phyloP scores from a whole-genome alignment of 1,139 yeast species.

The Ashbya aceris region DNA sequence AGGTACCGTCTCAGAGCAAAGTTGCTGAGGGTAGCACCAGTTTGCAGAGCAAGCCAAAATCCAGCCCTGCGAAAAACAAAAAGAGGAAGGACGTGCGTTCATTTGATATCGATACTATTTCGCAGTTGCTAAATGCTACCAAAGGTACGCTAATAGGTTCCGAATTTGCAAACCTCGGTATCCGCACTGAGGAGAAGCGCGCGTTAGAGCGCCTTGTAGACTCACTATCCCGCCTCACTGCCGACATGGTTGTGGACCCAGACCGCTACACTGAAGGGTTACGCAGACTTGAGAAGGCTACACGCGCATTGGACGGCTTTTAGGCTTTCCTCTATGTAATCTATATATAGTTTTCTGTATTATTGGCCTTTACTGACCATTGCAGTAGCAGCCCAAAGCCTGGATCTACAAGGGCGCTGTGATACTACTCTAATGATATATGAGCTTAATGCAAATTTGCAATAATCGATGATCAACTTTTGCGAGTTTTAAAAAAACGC shows the following conservation, averaged over 20 bases:
- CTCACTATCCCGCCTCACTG: slow-evolving; percentile 72
- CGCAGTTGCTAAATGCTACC: slow-evolving; percentile 50
- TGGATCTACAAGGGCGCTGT: too few species aligned
- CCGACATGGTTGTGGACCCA: slow-evolving; percentile 82
- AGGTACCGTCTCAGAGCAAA: slow-evolving; percentile 6
- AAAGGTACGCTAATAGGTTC: slow-evolving; percentile 38
- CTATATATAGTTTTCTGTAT: not conserved
- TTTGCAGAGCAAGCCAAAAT: slow-evolving; percentile 5
- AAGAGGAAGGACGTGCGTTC: slow-evolving; percentile 34
- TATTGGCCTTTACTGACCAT: not conserved
- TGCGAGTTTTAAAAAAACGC: too few species aligned
- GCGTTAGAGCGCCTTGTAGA: slow-evolving; percentile 78
- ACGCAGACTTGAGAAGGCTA: slow-evolving; percentile 66
- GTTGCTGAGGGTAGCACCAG: too few species aligned
- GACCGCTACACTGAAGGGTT: slow-evolving; percentile 75
- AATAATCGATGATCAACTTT: too few species aligned
- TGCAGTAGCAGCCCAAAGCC: too few species aligned
- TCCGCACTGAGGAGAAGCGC: slow-evolving; percentile 70
- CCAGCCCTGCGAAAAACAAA: slow-evolving; percentile 6
- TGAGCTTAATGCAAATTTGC: too few species aligned
- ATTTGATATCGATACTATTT: slow-evolving; percentile 49
- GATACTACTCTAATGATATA: too few species aligned
- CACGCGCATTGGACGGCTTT: slow-evolving; percentile 78
- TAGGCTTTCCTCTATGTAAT: slow-evolving; percentile 13
- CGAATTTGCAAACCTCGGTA: slow-evolving; percentile 64